phyloP scores from a whole-genome alignment of 75 land plant species.

The Azolla pinnata region DNA sequence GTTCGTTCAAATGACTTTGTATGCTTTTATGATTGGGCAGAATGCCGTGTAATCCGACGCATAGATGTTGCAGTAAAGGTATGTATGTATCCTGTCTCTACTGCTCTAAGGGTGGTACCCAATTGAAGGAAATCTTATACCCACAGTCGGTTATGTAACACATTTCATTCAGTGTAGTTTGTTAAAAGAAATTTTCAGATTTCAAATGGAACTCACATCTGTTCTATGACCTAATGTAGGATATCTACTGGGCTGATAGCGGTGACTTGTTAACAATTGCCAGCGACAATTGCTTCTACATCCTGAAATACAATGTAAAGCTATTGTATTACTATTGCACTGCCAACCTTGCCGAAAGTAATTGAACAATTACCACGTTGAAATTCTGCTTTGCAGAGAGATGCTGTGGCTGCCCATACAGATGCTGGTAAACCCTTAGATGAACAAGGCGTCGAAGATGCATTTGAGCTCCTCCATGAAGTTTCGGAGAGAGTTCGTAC shows the following conservation, averaged over 20 bases:
- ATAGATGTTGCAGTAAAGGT: constrained; percentile 96
- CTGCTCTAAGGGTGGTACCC: not conserved
- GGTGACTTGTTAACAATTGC: constrained; percentile 91
- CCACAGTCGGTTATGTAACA: no score
- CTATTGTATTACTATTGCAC: no score
- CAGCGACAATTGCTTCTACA: constrained; percentile 88
- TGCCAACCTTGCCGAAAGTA: constrained; percentile 3
- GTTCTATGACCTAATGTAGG: constrained; percentile 36
- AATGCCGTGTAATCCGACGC: constrained; percentile 80
- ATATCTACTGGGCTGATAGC: constrained; percentile 97
- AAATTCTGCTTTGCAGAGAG: constrained; percentile 46
- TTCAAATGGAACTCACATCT: not conserved
- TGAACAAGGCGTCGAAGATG: constrained; percentile 93
- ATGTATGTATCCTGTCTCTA: no score
- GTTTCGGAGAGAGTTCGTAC: constrained; percentile 82
- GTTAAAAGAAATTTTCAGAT: not conserved
- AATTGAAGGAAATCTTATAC: no score
- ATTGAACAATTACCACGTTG: not conserved
- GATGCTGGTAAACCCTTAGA: constrained; percentile 77
- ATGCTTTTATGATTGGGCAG: constrained; percentile 98
- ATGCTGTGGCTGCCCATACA: constrained; percentile 55
- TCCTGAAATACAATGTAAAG: constrained; percentile 89
- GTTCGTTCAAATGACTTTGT: constrained; percentile 95
- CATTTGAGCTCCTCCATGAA: constrained; percentile 94
- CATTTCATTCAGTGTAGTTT: not conserved